Conservation (phyloP, 129 eudicot species). For the Arctium minus region DNA sequence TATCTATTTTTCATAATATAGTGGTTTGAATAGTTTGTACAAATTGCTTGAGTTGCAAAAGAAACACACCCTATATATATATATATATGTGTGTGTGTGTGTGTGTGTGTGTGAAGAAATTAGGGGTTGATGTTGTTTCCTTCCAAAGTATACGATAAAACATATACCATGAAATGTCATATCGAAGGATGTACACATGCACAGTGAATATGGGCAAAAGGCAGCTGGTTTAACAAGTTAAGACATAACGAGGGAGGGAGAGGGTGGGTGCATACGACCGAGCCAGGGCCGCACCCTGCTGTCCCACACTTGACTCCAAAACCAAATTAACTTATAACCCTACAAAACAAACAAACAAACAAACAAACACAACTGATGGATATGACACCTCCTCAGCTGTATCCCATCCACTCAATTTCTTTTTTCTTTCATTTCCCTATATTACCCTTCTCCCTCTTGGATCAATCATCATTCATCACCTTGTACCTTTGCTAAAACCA, state of each 20-base stretch:
- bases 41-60: too few species aligned
- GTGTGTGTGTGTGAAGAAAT: background rate
- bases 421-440: background rate
- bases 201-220: constrained; percentile 25
- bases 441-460: background rate
- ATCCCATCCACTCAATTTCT: constrained; percentile 24
- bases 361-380: background rate
- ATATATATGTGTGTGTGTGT: background rate
- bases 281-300: constrained; percentile 4
- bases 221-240: background rate
- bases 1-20: too few species aligned
- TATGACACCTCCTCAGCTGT: constrained; percentile 27
- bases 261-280: background rate
- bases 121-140: background rate
- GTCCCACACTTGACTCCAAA: constrained; percentile 22
- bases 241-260: background rate
- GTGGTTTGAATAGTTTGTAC: too few species aligned
- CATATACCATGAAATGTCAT: constrained; percentile 31
- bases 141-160: constrained; percentile 21
- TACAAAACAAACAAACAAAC: background rate
- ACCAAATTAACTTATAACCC: background rate
- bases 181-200: constrained; percentile 16
- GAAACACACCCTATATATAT: too few species aligned
- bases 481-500: background rate
- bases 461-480: background rate